Evolutionary conservation across 345 rosid genomes (phyloP).

Genomic region (Eutrema heterophyllum): DNA sequence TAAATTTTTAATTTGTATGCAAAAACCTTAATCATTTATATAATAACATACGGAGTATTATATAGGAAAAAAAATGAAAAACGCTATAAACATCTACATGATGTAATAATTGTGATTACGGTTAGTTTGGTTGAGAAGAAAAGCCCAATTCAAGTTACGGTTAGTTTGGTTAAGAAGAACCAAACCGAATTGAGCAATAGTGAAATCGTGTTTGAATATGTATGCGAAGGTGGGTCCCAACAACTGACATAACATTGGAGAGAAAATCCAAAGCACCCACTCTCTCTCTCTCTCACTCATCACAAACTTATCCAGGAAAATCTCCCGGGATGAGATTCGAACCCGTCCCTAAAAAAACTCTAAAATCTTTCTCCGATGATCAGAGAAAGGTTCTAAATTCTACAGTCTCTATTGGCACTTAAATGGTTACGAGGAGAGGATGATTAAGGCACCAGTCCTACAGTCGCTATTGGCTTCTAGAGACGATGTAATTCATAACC

Average conservation of each 20-base stretch:
- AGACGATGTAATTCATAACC: conserved; percentile 10
- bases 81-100: no score
- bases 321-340: conserved; percentile 22
- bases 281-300: conserved; percentile 4
- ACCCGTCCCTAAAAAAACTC: not conserved
- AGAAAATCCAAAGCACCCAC: conserved; percentile 10
- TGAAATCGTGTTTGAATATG: not conserved
- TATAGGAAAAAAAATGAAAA: no score
- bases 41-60: no score
- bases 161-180: conserved; percentile 7
- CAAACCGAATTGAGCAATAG: not conserved
- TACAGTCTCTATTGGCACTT: conserved; percentile 18
- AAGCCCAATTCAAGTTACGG: not conserved
- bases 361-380: not conserved
- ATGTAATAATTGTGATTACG: no score
- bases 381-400: not conserved
- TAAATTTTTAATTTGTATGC: no score
- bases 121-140: no score
- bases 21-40: no score
- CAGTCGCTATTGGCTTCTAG: conserved; percentile 23
- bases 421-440: conserved; percentile 11
- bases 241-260: conserved; percentile 10
- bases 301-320: conserved; percentile 21
- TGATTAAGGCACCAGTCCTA: conserved; percentile 23
- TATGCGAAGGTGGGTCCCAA: conserved; percentile 20